phyloP scores from a whole-genome alignment of 2,329 filamentous ascomycete species.

The Verticillium zaregamsianum region DNA sequence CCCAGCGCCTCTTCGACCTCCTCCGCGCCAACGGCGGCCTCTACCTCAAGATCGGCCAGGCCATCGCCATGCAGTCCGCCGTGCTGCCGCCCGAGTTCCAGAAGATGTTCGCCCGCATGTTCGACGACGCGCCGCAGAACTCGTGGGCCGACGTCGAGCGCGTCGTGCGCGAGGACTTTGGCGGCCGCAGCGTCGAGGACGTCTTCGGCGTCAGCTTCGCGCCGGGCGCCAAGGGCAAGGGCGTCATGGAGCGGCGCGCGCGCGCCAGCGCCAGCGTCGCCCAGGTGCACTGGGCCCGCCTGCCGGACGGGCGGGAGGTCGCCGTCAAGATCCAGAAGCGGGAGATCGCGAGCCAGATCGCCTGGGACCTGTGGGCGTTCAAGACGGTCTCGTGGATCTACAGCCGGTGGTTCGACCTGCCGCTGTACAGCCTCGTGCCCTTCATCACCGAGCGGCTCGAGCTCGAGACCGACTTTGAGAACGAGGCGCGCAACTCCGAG shows the following conservation, averaged over 20 bases:
- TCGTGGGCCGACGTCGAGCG: conserved; percentile 79
- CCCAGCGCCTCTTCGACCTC: conserved; percentile 76
- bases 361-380: conserved; percentile 95
- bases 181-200: conserved; percentile 75
- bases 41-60: conserved; percentile 97
- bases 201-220: conserved; percentile 87
- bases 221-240: conserved; percentile 58
- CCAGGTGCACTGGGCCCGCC: conserved; percentile 90
- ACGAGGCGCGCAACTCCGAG: conserved; percentile 85
- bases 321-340: conserved; percentile 96
- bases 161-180: conserved; percentile 87
- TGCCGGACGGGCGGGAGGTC: conserved; percentile 84
- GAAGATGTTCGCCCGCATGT: conserved; percentile 94
- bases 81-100: conserved; percentile 92
- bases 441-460: conserved; percentile 90
- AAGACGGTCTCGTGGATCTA: conserved; percentile 83
- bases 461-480: conserved; percentile 90
- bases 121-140: conserved; percentile 95
- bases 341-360: conserved; percentile 86
- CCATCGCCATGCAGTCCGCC: conserved; percentile 96
- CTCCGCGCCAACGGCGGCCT: conserved; percentile 84
- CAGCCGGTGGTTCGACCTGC: conserved; percentile 86
- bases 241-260: conserved; percentile 57
- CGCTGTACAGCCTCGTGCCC: conserved; percentile 83
- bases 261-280: conserved; percentile 85